phyloP scores from a whole-genome alignment of 306 rosid genomes.

The Cicer judaicum region DNA sequence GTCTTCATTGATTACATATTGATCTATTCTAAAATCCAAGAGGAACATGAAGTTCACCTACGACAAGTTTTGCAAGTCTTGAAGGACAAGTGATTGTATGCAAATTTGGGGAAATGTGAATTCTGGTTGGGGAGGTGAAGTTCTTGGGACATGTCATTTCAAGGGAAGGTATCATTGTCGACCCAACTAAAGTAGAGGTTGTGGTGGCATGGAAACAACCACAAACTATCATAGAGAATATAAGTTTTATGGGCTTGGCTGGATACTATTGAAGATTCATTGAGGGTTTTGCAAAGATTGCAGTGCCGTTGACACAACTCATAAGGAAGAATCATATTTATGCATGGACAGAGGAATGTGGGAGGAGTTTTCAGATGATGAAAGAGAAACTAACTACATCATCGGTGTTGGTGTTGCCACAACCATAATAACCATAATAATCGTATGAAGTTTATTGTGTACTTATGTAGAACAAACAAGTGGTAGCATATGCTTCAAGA shows the following conservation, averaged over 20 bases:
- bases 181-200: neutral
- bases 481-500: neutral
- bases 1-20: too few relatives aligned
- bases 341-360: neutral
- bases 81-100: neutral
- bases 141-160: neutral
- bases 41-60: too few relatives aligned
- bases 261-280: too few relatives aligned
- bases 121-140: neutral
- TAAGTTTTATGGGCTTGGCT: too few relatives aligned
- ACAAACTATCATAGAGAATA: neutral
- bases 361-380: neutral
- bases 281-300: neutral
- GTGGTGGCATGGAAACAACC: neutral
- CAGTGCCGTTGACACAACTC: neutral
- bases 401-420: neutral
- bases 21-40: too few relatives aligned
- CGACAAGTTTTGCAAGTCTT: neutral
- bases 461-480: neutral
- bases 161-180: neutral
- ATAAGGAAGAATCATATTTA: too few relatives aligned
- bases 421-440: neutral
- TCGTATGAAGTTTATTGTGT: neutral
- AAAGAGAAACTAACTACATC: neutral
- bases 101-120: neutral